Percentiles rank a stretch among this genome's conserved stretches.
Evolutionary conservation across 2,329 filamentous ascomycete genomes (phyloP).

Genomic region (Alternaria brassicicola): DNA sequence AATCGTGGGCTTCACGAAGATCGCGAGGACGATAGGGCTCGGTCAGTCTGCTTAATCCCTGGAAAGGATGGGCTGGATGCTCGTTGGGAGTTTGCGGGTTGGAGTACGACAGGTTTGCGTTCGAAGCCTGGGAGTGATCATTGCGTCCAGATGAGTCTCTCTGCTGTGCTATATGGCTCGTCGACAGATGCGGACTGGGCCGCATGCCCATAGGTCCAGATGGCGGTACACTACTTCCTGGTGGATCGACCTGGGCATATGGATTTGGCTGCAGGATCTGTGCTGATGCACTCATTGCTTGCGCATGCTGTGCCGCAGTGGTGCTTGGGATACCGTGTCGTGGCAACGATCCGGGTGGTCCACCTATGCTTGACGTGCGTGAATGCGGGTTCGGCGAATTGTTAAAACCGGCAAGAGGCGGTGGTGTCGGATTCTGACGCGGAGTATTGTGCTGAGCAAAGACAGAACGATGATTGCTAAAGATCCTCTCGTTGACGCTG

Average conservation of each 20-base stretch:
- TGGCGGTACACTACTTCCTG: slow-evolving; percentile 33
- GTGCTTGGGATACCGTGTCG: slow-evolving; percentile 33
- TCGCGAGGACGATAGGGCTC: slow-evolving; percentile 41
- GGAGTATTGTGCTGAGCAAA: slow-evolving; percentile 42
- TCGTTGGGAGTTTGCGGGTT: slow-evolving; percentile 44
- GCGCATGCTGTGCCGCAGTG: slow-evolving; percentile 27
- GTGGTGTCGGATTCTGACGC: slow-evolving; percentile 44
- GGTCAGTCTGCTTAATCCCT: slow-evolving; percentile 28
- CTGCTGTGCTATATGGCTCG: slow-evolving; percentile 36
- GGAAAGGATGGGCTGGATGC: slow-evolving; percentile 32
- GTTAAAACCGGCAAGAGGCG: slow-evolving; percentile 35
- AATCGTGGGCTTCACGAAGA: slow-evolving; percentile 38
- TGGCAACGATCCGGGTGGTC: slow-evolving; percentile 29
- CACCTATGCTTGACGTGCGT: slow-evolving; percentile 44
- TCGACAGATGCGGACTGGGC: slow-evolving; percentile 44
- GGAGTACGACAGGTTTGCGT: slow-evolving; percentile 38
- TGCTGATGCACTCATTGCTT: slow-evolving; percentile 25
- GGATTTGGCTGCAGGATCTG: slow-evolving; percentile 48
- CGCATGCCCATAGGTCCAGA: slow-evolving; percentile 45
- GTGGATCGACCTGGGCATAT: slow-evolving; percentile 47
- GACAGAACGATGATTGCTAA: slow-evolving; percentile 39
- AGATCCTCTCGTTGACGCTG: slow-evolving; percentile 29
- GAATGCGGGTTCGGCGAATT: slow-evolving; percentile 46
- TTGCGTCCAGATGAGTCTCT: slow-evolving; percentile 39
- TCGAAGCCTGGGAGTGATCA: slow-evolving; percentile 43